Base-by-base conservation (phyloP, 129 eudicot species). In the Daucus carota region DNA sequence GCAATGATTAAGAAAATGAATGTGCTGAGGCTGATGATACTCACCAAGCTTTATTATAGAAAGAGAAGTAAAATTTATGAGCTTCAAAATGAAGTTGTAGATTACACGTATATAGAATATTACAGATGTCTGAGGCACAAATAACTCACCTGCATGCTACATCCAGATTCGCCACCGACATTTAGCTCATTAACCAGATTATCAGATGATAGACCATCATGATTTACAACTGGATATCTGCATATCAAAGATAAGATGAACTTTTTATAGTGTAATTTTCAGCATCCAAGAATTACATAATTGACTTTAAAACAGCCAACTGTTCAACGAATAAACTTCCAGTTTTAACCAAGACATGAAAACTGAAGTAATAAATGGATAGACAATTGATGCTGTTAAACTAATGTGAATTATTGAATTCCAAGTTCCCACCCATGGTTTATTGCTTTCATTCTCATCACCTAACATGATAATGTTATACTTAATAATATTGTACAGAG, bases 221-320 rank as follows among this genome's bases (percentile, higher is more conserved):
- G 85, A 24, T 84, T 84, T 69, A 88, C 70, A 16, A 95, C 86
- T 60, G 90, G 84, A 60, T 95, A 89, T 82, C 97, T 95, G 94
- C 85, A 83, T 32, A 67, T 60, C 84, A 34, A 70, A 69, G 43
- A 20, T 40, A 29, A 79, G 17, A 10, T 28, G 29, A 24, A 22
- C 46, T 18, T 45, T 26, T 18, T 62, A 44, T 15, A 1, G n/a
- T 26, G 41, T 15, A 38, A 36, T 70, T 40, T 32, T 18, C 57
- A 40, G 7, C 43, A 5, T 40, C 8, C 43, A 5, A 40, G 43
- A 40, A 40, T 40, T 3, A 3, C 8, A 4, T 40, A 40, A 40
- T 40, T 6, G 43, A 40, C 43, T 40, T 40, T 6, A n/a, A n/a
- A n/a, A n/a, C n/a, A n/a, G n/a, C n/a, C n/a, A n/a, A n/a, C n/a